Percentiles rank a stretch among this genome's conserved stretches.
phyloP scores from a whole-genome alignment of 345 rosid genomes.

The Arabis hirsuta region DNA sequence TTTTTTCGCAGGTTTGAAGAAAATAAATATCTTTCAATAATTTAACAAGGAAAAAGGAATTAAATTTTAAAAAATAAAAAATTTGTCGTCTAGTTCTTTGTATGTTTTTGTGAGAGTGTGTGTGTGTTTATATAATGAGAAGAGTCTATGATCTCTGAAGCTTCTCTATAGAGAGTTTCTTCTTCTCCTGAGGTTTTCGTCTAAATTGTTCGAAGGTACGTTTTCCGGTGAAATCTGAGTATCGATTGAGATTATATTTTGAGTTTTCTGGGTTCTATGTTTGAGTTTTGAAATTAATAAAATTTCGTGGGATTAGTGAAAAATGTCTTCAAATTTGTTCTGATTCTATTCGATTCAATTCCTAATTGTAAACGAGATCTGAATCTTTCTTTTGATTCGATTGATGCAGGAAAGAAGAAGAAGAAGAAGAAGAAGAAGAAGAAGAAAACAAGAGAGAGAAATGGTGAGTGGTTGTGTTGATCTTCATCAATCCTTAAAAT shows the following conservation, averaged over 20 bases:
- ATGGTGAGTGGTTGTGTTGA: constrained; percentile 40
- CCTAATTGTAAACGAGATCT: background rate
- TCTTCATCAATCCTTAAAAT: constrained; percentile 38
- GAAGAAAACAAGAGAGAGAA: background rate
- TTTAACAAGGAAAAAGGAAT: background rate
- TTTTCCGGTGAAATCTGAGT: background rate
- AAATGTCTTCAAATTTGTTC: constrained; percentile 3
- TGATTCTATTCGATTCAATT: background rate
- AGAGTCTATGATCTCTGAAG: constrained; percentile 24
- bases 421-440: background rate
- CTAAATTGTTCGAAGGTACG: constrained; percentile 29
- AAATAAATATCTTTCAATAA: constrained; percentile 34
- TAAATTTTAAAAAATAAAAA: background rate
- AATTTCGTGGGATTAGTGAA: background rate
- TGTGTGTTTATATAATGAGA: constrained; percentile 34
- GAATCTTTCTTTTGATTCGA: background rate
- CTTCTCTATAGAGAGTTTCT: constrained; percentile 34
- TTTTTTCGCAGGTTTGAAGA: constrained; percentile 15
- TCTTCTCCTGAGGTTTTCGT: constrained; percentile 14
- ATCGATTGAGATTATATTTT: background rate
- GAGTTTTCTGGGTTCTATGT: background rate
- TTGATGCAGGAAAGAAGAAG: constrained; percentile 24
- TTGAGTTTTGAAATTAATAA: background rate
- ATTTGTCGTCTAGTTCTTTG: constrained; percentile 22
- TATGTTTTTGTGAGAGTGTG: background rate